Conservation (phyloP, 352 stramenopile genomes). For the Thraustochytrium striatum region DNA sequence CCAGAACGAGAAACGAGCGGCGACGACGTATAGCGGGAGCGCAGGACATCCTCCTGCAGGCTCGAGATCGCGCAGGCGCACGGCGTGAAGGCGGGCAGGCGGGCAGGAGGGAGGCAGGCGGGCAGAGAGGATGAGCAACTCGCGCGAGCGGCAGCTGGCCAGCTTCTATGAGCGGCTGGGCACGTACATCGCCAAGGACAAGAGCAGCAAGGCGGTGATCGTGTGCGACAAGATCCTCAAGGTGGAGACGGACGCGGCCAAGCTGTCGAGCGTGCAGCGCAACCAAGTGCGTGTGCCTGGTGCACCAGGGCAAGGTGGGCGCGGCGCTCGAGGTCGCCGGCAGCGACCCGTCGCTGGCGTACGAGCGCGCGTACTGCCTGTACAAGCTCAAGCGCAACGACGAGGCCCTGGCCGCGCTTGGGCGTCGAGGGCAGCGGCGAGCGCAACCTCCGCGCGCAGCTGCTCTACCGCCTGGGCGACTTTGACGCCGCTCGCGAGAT, state of each 20-base stretch:
- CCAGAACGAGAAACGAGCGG: neutral
- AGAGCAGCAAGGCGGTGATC: conserved; percentile 7
- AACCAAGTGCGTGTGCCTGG: conserved; percentile 43
- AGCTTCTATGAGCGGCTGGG: neutral
- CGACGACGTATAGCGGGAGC: neutral
- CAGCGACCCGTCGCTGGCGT: neutral
- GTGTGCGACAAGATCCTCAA: conserved; percentile 47
- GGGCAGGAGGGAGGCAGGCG: neutral
- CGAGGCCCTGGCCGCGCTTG: conserved; percentile 3
- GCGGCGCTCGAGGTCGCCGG: neutral
- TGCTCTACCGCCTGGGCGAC: conserved; percentile 9
- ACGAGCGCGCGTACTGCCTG: conserved; percentile 12
- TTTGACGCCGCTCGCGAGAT: conserved; percentile 1
- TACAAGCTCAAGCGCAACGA: conserved; percentile 27
- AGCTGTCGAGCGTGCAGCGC: neutral
- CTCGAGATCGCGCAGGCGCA: neutral
- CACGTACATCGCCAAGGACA: conserved; percentile 27
- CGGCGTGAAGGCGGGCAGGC: neutral
- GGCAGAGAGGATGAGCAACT: neutral
- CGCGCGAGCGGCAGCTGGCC: neutral
- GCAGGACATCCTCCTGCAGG: neutral
- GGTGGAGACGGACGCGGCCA: neutral
- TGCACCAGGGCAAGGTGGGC: conserved; percentile 8
- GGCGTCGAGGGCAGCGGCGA: neutral
- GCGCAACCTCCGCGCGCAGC: conserved; percentile 13